Conservation (phyloP, 495 filamentous ascomycete species). For the Hypoxylon fuscum region DNA sequence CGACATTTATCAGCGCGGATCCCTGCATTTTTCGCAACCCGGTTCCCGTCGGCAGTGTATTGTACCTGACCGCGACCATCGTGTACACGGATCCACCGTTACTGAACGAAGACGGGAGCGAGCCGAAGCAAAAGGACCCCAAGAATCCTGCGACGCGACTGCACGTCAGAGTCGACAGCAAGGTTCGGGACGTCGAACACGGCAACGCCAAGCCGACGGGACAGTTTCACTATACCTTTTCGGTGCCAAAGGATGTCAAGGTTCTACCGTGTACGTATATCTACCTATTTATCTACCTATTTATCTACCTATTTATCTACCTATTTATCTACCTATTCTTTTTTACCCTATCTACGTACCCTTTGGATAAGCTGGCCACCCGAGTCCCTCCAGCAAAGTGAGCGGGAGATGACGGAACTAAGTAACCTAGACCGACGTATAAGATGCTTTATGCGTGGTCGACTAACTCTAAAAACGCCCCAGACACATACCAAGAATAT, state of each 20-base stretch:
- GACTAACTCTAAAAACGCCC: background rate
- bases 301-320: background rate
- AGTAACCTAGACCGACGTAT: too few species aligned
- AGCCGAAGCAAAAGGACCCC: conserved; percentile 44
- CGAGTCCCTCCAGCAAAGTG: too few species aligned
- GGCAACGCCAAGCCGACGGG: conserved; percentile 78
- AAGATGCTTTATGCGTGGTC: too few species aligned
- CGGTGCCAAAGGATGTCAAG: conserved; percentile 74
- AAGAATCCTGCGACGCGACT: conserved; percentile 63
- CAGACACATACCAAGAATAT: conserved; percentile 73
- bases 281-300: background rate
- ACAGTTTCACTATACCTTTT: conserved; percentile 87
- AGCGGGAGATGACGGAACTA: too few species aligned
- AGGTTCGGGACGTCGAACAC: conserved; percentile 82
- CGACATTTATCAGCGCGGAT: conserved; percentile 80
- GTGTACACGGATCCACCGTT: conserved; percentile 78
- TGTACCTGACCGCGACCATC: conserved; percentile 81
- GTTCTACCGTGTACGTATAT: conserved; percentile 67
- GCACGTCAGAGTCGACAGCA: conserved; percentile 80
- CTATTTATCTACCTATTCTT: background rate
- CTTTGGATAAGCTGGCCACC: background rate
- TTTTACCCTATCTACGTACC: background rate
- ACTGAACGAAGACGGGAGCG: conserved; percentile 51
- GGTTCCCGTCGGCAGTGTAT: conserved; percentile 82
- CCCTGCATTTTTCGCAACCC: conserved; percentile 86